Conservation (phyloP, 2,329 filamentous ascomycete species). For the Cytospora piceae region DNA sequence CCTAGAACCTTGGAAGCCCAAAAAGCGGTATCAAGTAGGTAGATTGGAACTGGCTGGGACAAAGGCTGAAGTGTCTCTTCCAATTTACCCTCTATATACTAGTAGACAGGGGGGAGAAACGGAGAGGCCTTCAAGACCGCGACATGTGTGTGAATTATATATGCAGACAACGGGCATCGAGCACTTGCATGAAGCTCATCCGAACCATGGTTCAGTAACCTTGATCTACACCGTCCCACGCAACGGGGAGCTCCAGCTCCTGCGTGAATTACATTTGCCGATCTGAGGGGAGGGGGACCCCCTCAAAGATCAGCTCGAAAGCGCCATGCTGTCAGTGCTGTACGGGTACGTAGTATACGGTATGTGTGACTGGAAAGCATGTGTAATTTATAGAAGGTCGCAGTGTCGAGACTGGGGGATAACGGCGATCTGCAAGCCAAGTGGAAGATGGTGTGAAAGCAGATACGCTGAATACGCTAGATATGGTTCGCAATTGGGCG, state of each 20-base stretch:
- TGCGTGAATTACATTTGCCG: not conserved
- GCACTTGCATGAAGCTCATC: not conserved
- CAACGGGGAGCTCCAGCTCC: not conserved
- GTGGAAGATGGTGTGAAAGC: not conserved
- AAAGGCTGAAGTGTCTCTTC: not conserved
- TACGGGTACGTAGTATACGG: no score
- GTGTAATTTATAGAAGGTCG: not conserved
- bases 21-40: no score
- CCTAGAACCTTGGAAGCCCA: no score
- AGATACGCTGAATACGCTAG: not conserved
- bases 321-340: not conserved
- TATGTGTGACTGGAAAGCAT: not conserved
- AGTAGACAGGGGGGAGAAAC: not conserved
- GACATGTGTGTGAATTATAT: not conserved
- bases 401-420: not conserved
- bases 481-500: not conserved
- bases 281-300: not conserved
- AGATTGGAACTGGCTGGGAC: no score
- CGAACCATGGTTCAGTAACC: not conserved
- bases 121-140: not conserved
- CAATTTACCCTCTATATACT: not conserved
- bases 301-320: not conserved
- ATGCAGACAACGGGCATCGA: not conserved
- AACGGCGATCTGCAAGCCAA: not conserved
- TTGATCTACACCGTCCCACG: not conserved